Conservation (phyloP, 495 filamentous ascomycete genomes). For the Apodospora peruviana region DNA sequence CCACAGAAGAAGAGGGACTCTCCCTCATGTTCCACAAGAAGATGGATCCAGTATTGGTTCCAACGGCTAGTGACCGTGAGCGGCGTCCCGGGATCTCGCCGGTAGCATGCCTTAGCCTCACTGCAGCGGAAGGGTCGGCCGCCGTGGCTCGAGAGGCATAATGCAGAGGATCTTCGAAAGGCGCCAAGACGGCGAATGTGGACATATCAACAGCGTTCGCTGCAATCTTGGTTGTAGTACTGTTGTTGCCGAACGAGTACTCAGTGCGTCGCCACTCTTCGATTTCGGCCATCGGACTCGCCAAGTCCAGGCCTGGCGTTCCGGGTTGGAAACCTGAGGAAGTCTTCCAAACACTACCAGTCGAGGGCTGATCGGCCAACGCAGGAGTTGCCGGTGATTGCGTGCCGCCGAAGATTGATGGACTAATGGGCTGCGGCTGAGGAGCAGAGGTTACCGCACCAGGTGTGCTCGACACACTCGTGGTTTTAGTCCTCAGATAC, state of each 20-base stretch:
- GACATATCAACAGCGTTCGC: slow-evolving; percentile 73
- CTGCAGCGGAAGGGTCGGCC: slow-evolving; percentile 16
- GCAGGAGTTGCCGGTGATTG: background rate
- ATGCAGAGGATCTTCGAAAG: slow-evolving; percentile 68
- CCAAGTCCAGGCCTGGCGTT: background rate
- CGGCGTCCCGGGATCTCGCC: slow-evolving; percentile 75
- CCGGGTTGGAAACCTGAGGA: background rate
- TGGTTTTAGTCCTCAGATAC: slow-evolving; percentile 14
- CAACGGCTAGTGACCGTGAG: slow-evolving; percentile 73
- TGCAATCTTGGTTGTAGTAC: slow-evolving; percentile 48
- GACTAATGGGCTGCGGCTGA: background rate
- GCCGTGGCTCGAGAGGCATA: slow-evolving; percentile 9
- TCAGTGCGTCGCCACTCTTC: slow-evolving; percentile 34
- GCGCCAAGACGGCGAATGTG: slow-evolving; percentile 59
- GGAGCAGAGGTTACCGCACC: slow-evolving; percentile 9
- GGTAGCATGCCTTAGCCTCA: slow-evolving; percentile 19
- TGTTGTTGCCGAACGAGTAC: slow-evolving; percentile 28
- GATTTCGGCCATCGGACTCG: background rate
- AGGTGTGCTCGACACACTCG: background rate
- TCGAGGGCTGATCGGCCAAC: background rate
- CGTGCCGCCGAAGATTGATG: slow-evolving; percentile 18
- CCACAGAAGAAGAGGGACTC: slow-evolving; percentile 38
- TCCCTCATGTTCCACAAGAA: slow-evolving; percentile 81
- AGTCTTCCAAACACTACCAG: background rate
- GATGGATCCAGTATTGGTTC: slow-evolving; percentile 72